Evolutionary conservation across 164 flowering plant species (phyloP), one percentile per base, ranked within the genome.

Genomic region (Vitis vinifera): DNA sequence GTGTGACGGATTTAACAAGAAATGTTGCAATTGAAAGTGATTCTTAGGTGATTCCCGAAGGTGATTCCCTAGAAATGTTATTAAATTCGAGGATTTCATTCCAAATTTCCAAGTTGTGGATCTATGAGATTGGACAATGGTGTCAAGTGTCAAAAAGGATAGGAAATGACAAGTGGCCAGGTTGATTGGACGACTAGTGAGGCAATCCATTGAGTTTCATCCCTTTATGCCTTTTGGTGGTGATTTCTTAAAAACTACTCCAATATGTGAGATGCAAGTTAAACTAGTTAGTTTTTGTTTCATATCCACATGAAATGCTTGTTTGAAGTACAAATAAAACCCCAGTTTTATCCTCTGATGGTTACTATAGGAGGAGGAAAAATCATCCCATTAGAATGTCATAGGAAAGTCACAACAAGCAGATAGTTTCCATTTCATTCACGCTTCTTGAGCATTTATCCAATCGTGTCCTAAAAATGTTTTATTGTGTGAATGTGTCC

Each of bases 81-180:
- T 73, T 68, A 78, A 81, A 61, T 65, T 84, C 15, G 75, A 11
- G 27, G 91, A 83, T 61, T 58, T 72, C 63, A 37, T 59, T 2
- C 75, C 79, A 29, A 68, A 68, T 68, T 48, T 81, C 52, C 77
- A 75, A 47, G 71, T 69, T 51, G 80, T 86, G 3, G 95, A 92
- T 74, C 76, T 96, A 49, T 93, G 99, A 98, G 97, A 96, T 72
- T 96, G 99, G 99, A 66, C 69, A 74, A 63, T 85, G 81, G 84
- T 84, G n/a, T 73, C 53, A 67, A 79, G 75, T 48, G 64, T 62
- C 31, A 67, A 72, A 69, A 88, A 77, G 75, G 81, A 71, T 69
- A 84, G 88, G 71, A 86, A 87, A 53, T 59, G 69, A 55, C 71
- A 76, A 71, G 79, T 79, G 37, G 74, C 79, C 59, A 87, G 90